These are phyloP conservation scores for Tulasnella sp. DNA, from an alignment of 768 basidiomycete genomes.

Conservation along the genomic window DNA sequence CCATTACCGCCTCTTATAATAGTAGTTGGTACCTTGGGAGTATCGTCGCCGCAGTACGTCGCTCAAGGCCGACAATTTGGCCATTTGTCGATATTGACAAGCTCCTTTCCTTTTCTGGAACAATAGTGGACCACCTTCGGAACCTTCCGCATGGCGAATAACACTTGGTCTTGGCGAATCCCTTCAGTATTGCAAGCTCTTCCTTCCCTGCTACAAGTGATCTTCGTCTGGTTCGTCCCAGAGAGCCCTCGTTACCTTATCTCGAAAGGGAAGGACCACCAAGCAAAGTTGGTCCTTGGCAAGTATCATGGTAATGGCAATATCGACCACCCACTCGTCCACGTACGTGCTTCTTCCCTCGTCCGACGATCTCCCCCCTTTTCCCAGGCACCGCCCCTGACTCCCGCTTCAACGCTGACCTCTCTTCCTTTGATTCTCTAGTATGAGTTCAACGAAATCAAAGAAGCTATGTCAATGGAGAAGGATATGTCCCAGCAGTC, in stretches of 20 bases:
- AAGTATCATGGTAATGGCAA: conserved; percentile 63
- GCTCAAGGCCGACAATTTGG: neutral
- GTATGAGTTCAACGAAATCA: conserved; percentile 40
- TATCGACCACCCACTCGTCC: conserved; percentile 50
- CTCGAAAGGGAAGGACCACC: conserved; percentile 46
- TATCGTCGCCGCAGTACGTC: conserved; percentile 34
- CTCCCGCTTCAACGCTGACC: neutral
- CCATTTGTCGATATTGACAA: neutral
- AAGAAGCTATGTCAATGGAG: conserved; percentile 58
- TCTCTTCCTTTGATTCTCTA: neutral
- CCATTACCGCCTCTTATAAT: conserved; percentile 34
- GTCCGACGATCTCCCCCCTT: neutral
- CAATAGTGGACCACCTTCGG: conserved; percentile 40
- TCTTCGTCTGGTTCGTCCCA: conserved; percentile 38
- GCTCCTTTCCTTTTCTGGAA: neutral
- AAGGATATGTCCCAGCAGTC: conserved; percentile 42
- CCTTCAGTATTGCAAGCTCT: conserved; percentile 57
- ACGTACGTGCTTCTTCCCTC: conserved; percentile 35
- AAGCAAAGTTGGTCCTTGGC: conserved; percentile 55
- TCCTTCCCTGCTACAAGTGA: conserved; percentile 49
- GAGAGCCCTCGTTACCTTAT: conserved; percentile 50
- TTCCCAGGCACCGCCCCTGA: neutral
- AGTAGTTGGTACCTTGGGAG: conserved; percentile 69
- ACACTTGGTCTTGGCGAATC: conserved; percentile 32
- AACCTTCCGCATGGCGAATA: conserved; percentile 32